Percentiles rank a stretch among this genome's conserved stretches.
These are phyloP conservation scores for Psilocybe tampanensis DNA, from an alignment of 768 basidiomycete species.

Conservation along the genomic window DNA sequence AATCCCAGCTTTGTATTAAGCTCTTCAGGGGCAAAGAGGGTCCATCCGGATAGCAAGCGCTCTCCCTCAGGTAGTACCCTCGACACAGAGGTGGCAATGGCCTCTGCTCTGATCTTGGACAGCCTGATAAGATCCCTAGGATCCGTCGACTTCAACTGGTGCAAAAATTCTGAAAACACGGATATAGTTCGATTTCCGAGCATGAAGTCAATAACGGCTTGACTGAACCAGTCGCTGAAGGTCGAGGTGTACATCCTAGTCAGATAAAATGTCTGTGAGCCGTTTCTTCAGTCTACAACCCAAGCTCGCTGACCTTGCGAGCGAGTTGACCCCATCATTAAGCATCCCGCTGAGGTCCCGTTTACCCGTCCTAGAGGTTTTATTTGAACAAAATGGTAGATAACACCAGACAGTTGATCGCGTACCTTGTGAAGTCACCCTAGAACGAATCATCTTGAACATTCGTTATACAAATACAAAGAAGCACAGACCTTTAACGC, in stretches of 20 bases:
- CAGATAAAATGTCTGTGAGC: neutral
- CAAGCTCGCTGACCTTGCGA: constrained; percentile 59
- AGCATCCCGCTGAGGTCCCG: constrained; percentile 90
- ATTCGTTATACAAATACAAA: neutral
- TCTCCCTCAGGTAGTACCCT: constrained; percentile 79
- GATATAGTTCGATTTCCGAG: constrained; percentile 84
- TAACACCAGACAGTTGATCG: neutral
- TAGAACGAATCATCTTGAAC: constrained; percentile 27
- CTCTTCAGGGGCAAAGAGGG: constrained; percentile 82
- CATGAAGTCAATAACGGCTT: constrained; percentile 93
- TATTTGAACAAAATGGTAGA: constrained; percentile 1
- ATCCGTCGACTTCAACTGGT: constrained; percentile 89
- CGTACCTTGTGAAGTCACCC: constrained; percentile 87
- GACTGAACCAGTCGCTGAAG: constrained; percentile 95
- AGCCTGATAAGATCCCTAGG: constrained; percentile 87
- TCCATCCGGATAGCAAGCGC: constrained; percentile 84
- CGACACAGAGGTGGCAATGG: constrained; percentile 86
- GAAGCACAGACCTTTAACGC: constrained; percentile 77
- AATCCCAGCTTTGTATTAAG: constrained; percentile 71
- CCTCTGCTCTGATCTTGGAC: constrained; percentile 88
- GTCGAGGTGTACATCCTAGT: constrained; percentile 83
- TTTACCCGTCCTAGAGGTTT: constrained; percentile 78
- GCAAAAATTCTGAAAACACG: constrained; percentile 93
- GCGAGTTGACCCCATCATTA: constrained; percentile 94
- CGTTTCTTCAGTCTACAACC: neutral